Percentiles rank a stretch among this genome's conserved stretches.
Conservation (phyloP, 192 early-diverging fungal species). For the Linnemannia elongata region DNA sequence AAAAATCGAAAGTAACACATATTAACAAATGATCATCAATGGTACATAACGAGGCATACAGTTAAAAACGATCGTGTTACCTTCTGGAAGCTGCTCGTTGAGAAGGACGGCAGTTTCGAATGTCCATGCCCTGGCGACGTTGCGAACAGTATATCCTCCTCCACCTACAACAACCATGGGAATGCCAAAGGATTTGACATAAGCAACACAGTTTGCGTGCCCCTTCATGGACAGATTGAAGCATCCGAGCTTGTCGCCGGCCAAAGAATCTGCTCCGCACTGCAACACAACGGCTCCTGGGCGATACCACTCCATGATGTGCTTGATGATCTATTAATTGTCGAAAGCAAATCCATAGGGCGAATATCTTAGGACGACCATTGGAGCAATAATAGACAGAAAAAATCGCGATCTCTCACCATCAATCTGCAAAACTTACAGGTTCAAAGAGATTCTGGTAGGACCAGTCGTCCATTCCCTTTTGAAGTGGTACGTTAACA, state of each 20-base stretch:
- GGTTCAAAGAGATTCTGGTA: constrained; percentile 79
- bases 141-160: constrained; percentile 98
- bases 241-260: constrained; percentile 94
- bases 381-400: neutral
- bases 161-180: constrained; percentile 95
- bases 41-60: neutral
- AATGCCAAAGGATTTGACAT: constrained; percentile 92
- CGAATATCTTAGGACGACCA: neutral
- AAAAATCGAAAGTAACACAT: neutral
- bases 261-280: constrained; percentile 97
- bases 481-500: constrained; percentile 94
- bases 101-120: constrained; percentile 93
- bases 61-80: constrained; percentile 24
- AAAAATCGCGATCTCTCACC: neutral
- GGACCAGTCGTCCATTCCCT: constrained; percentile 95
- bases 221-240: constrained; percentile 96
- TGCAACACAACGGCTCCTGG: constrained; percentile 95
- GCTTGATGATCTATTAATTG: constrained; percentile 80
- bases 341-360: neutral
- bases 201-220: constrained; percentile 92
- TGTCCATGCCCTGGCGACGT: constrained; percentile 96
- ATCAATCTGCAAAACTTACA: constrained; percentile 43
- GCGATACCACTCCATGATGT: constrained; percentile 94
- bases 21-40: neutral
- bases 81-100: constrained; percentile 76